Evolutionary conservation across 192 early-diverging fungal genomes (phyloP), one percentile per base, ranked within the genome.

Genomic region (Tieghemiomyces parasiticus): DNA sequence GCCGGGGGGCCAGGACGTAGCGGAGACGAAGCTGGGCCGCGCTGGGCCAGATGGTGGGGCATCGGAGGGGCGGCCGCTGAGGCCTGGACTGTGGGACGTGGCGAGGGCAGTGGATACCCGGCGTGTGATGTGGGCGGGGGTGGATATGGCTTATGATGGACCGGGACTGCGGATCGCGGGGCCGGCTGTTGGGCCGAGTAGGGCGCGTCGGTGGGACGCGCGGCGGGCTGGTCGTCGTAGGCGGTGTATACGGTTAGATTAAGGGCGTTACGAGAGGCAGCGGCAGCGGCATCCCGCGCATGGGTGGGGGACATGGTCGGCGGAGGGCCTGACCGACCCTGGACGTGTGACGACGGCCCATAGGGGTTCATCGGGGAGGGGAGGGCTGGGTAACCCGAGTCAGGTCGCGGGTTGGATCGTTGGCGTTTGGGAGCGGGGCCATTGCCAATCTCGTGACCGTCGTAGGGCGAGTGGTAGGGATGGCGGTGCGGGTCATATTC

Each of bases 231-330:
- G 20, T 56, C 54, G 32, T 56, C 29, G 19, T 56, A 13, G 54
- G 54, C 19, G 54, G 54, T 56, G 31, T 35, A n/a, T 16, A 56
- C 54, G 1, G 54, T 56, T 20, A 56, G 54, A 19, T 56, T 56
- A 16, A 29, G 33, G 3, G 54, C 12, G 29, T 56, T 24, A 48
- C 20, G 13, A 22, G 47, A 6, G 47, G 47, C 9, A n/a, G 22
- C n/a, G 6, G 9, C 4, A 4, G n/a, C 4, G 47, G 13, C 47
- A 48, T 48, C 4, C 13, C 47, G 4, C 38, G 38, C 8, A 42
- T 42, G 38, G 38, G 47, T 4, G 47, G 4, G 4, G 54, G 26
- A 34, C 9, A 16, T 26, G 31, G 30, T 30, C 31, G 31, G 29
- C 19, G 14, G 31, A 1, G 54, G 54, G 16, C 33, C 24, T 20